Evolutionary conservation across 768 basidiomycete genomes (phyloP), one percentile per base, ranked within the genome.

Genomic region (Phaeolepiota aurea): DNA sequence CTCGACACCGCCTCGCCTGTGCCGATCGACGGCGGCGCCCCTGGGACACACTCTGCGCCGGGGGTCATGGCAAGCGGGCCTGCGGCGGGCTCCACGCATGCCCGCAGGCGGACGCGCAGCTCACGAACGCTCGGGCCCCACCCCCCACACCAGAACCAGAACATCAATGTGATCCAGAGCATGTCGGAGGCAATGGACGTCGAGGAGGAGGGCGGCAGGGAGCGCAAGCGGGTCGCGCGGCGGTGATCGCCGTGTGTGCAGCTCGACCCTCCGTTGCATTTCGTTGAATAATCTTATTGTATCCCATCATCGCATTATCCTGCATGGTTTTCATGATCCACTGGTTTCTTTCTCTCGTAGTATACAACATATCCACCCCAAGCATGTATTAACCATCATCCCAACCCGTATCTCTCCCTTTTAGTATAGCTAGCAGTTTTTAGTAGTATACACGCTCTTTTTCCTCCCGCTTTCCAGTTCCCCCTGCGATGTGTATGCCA

Each of bases 181-280:
- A 32, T 56, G 39, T 51, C 59, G 18, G 74, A 76, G 37, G 74
- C 71, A 45, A 86, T 87, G 76, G 83, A 87, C 31, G 66, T 87
- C 13, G 86, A 88, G 49, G 86, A 87, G 39, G 83, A 84, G 14
- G 28, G 28, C 11, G 70, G 69, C 2, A 70, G 84, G 41, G 85
- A 87, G 53, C 66, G 86, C 52, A 88, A 88, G 54, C 72, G 86
- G 35, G 71, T 83, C 22, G 70, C 82, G 13, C 21, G 39, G 9
- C 15, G 23, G n/a, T 35, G 28, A 31, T 31, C n/a, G 9, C 28
- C 10, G 10, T 31, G 10, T 9, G n/a, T 31, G 9, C n/a, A 9
- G 28, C 28, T n/a, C 28, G n/a, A 31, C 28, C 9, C 10, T 31
- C 28, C n/a, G 28, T n/a, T 31, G 28, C 28, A 31, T 31, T n/a